A percentile compares a stretch with the other conserved stretches of the same genome.
These are phyloP conservation scores for Dalbergia cochinchinensis DNA, from an alignment of 306 rosid species.

Conservation along the genomic window DNA sequence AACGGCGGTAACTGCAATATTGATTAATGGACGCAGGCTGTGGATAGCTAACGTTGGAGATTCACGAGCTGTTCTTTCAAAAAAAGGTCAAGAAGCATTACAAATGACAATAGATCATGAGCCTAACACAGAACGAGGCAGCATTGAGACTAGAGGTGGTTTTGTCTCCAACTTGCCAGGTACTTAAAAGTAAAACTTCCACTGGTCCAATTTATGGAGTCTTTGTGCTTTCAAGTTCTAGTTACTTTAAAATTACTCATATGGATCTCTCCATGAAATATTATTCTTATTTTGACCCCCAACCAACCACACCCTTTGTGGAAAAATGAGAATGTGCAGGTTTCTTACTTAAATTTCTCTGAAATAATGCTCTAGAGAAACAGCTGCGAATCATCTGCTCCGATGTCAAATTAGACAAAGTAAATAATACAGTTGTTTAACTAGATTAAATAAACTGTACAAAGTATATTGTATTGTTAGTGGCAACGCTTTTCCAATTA, in stretches of 20 bases:
- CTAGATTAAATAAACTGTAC: constrained; percentile 6
- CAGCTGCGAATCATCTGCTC: background rate
- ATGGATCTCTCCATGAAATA: background rate
- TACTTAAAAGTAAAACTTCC: constrained; percentile 36
- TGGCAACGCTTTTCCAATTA: background rate
- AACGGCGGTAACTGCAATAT: constrained; percentile 94
- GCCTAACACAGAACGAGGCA: constrained; percentile 81
- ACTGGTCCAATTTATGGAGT: constrained; percentile 17
- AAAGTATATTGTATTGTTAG: background rate
- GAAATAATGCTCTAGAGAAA: constrained; percentile 10
- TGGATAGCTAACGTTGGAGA: constrained; percentile 96
- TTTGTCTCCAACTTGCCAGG: constrained; percentile 99
- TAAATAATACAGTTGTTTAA: constrained; percentile 1
- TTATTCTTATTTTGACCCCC: too few relatives aligned
- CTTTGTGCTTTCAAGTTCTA: constrained; percentile 18
- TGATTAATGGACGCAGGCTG: constrained; percentile 69
- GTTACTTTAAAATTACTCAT: background rate
- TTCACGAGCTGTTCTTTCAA: constrained; percentile 91
- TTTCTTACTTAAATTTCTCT: background rate
- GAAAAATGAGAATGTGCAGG: background rate
- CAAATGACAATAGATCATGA: constrained; percentile 93
- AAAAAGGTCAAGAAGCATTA: constrained; percentile 76
- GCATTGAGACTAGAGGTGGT: constrained; percentile 90
- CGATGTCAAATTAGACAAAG: constrained; percentile 17
- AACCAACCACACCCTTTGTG: background rate